A percentile compares a stretch with the other conserved stretches of the same genome.
Evolutionary conservation across 345 rosid species (phyloP).

Genomic region (Bruguiera sexangula): DNA sequence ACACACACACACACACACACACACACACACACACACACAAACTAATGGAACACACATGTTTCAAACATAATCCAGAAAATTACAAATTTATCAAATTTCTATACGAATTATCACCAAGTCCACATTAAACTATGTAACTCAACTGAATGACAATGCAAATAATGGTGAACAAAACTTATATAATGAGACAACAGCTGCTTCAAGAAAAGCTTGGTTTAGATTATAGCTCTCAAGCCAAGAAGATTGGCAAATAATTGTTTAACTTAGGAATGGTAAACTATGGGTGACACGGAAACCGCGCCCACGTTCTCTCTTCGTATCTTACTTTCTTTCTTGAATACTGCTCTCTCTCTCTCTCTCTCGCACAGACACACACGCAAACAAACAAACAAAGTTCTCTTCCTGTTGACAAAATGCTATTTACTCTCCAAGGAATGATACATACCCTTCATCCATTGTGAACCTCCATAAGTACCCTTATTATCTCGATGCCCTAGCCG

Average conservation of each 20-base stretch:
- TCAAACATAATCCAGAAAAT: no score
- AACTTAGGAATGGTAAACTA: conserved; percentile 26
- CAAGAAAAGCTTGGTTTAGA: conserved; percentile 36
- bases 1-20: no score
- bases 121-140: background rate
- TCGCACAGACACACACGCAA: background rate
- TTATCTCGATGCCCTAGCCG: conserved; percentile 30
- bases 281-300: conserved; percentile 85
- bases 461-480: conserved; percentile 61
- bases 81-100: no score
- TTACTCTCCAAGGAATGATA: conserved; percentile 51
- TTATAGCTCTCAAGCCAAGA: conserved; percentile 70
- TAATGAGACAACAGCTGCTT: conserved; percentile 23
- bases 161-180: background rate
- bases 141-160: background rate
- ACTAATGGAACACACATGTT: no score
- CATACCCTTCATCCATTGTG: conserved; percentile 42
- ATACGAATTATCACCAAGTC: no score
- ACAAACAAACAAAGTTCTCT: no score
- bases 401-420: conserved; percentile 23
- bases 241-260: conserved; percentile 43
- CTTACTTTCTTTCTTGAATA: conserved; percentile 23
- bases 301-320: conserved; percentile 77
- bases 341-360: background rate
- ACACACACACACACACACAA: no score